Base-by-base conservation (phyloP, 1,284 basidiomycete genomes). In the Irpex sp. region DNA sequence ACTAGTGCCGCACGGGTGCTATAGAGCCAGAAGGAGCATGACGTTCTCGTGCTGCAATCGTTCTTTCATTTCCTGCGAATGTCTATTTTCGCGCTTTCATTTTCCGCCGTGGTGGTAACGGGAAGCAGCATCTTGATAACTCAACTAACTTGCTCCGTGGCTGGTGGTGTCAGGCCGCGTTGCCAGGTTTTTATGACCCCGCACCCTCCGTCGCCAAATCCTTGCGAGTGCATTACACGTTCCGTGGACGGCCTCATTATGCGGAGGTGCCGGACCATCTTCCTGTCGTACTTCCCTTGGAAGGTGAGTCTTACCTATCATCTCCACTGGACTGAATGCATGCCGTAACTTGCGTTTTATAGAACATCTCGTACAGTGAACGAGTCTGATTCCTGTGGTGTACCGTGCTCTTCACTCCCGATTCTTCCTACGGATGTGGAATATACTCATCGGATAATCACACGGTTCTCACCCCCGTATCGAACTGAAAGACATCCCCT, bases 151-250 rank as follows among this genome's bases (percentile, higher is more conserved):
- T 63, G 59, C 61, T 66, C 47, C 66, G 71, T 58, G 59, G n/a
- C 51, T 59, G 47, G 57, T 60, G 58, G 58, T 61, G 35, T 50
- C 69, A 91, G 88, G 77, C 84, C 61, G 83, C 83, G 46, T 77
- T 93, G 63, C 85, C 89, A 70, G 91, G 90, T 26, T 92, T 93
- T 79, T 84, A 82, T 70, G 90, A 93, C 75, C 90, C 86, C 63
- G 86, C 83, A n/a, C 84, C 89, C 43, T 84, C 83, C 46, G 79
- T 83, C 61, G 75, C 80, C 60, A 93, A 93, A 78, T 78, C 80
- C 26, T 76, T 97, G 58, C 78, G 84, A 35, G 81, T 97, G 55
- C 82, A 86, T 51, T 97, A 97, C 76, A 76, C 83, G 55, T 97
- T 97, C 81, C 82, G 85, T 65, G 88, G 86, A 49, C 81, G 81